These are phyloP conservation scores for Nicotiana sylvestris DNA, from an alignment of 257 asterid genomes.

Conservation along the genomic window DNA sequence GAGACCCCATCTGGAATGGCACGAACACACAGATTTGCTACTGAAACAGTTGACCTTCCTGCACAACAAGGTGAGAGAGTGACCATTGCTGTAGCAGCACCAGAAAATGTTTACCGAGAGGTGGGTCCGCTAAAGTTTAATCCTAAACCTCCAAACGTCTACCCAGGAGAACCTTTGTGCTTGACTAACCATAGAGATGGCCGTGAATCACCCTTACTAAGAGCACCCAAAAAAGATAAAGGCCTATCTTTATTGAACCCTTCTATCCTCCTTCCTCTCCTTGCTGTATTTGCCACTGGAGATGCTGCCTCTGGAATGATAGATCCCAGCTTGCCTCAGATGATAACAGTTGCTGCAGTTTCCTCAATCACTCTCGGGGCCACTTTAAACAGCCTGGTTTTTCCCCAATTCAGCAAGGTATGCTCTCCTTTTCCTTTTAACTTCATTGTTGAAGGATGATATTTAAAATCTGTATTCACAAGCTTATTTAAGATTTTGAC, in stretches of 20 bases:
- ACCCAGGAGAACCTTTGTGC: constrained; percentile 91
- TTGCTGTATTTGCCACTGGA: constrained; percentile 69
- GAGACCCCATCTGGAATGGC: constrained; percentile 89
- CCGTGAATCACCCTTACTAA: constrained; percentile 67
- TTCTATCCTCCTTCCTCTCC: constrained; percentile 58
- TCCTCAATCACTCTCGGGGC: constrained; percentile 75
- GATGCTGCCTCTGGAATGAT: constrained; percentile 90
- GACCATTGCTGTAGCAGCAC: constrained; percentile 87
- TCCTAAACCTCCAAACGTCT: constrained; percentile 69
- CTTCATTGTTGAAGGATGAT: not conserved
- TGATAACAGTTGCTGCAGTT: constrained; percentile 60
- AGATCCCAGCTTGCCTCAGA: constrained; percentile 83
- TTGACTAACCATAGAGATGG: constrained; percentile 84
- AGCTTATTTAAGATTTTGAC: not conserved
- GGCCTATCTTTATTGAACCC: constrained; percentile 54
- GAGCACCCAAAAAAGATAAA: constrained; percentile 71
- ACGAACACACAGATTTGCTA: constrained; percentile 89
- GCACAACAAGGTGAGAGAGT: constrained; percentile 95
- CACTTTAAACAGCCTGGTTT: constrained; percentile 54
- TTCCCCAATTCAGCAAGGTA: constrained; percentile 75
- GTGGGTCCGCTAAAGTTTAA: constrained; percentile 80
- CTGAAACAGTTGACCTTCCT: constrained; percentile 94
- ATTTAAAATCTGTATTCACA: not conserved
- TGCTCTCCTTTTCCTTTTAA: too few relatives aligned
- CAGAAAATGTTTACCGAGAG: constrained; percentile 53